Evolutionary conservation across 2,329 filamentous ascomycete genomes (phyloP), one percentile per base, ranked within the genome.

Genomic region (Dothideomycetes sp.): DNA sequence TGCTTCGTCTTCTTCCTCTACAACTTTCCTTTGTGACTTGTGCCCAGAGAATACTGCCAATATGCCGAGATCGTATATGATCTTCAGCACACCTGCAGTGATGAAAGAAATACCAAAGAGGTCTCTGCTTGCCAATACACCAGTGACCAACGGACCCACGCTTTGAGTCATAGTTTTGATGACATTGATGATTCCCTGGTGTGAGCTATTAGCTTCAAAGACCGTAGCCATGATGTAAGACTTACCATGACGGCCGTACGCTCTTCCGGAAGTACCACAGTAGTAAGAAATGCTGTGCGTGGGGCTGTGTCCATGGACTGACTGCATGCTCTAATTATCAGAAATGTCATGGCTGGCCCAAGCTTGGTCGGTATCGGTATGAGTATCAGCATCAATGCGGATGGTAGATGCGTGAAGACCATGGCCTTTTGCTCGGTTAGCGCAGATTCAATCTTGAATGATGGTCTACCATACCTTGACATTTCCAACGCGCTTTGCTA

Each of bases 201-300:
- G n/a, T n/a, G n/a, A n/a, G n/a, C n/a, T n/a, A n/a, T n/a, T n/a
- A n/a, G n/a, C n/a, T n/a, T n/a, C n/a, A n/a, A n/a, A n/a, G n/a
- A n/a, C n/a, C n/a, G n/a, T n/a, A n/a, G n/a, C n/a, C n/a, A n/a
- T n/a, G n/a, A n/a, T n/a, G n/a, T n/a, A n/a, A n/a, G n/a, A n/a
- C n/a, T n/a, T n/a, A n/a, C n/a, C 72, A 86, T 78, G 11, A 84
- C 73, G 0, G 79, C 77, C 0, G 81, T 86, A 2, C 81, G 69
- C 56, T 85, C 81, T 3, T 67, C 63, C 0, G 79, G 69, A 7
- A 73, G 68, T 2, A 85, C 67, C 0, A 77, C 71, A 2, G 77
- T 73, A 0, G 81, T 73, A 2, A 86, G 58, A 54, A 86, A 85
- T 0, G 81, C 81, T 2, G 74, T 70, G 5, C 81, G 71, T 0